Evolutionary conservation across 768 basidiomycete species (phyloP).

Genomic region (Tricholoma sp.): DNA sequence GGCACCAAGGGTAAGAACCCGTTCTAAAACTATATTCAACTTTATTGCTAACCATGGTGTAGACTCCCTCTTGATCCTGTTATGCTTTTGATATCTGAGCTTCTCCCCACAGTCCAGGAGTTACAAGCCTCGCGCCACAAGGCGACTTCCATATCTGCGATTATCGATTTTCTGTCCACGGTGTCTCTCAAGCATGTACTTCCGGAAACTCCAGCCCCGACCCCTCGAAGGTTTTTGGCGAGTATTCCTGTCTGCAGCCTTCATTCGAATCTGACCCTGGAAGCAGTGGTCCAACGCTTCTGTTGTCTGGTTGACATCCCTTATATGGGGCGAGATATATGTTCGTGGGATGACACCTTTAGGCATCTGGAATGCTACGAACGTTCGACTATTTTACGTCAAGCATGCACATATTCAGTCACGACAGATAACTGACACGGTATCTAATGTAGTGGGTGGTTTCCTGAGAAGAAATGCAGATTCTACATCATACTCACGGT

Average conservation of each 20-base stretch:
- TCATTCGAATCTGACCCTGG: slow-evolving; percentile 3
- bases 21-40: slow-evolving; percentile 2
- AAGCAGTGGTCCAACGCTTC: slow-evolving; percentile 91
- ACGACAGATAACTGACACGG: slow-evolving; percentile 71
- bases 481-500: slow-evolving; percentile 13
- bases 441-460: slow-evolving; percentile 79
- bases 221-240: slow-evolving; percentile 73
- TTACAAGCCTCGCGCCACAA: slow-evolving; percentile 65
- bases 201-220: slow-evolving; percentile 59
- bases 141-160: slow-evolving; percentile 57
- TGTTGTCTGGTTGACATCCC: slow-evolving; percentile 84
- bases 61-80: slow-evolving; percentile 88
- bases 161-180: slow-evolving; percentile 70
- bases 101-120: slow-evolving; percentile 80
- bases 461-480: slow-evolving; percentile 53
- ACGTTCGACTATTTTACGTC: slow-evolving; percentile 85
- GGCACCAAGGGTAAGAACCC: slow-evolving; percentile 83
- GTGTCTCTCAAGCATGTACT: slow-evolving; percentile 68
- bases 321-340: slow-evolving; percentile 96
- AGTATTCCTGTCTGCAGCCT: slow-evolving; percentile 20
- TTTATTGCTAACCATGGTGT: slow-evolving; percentile 6
- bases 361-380: slow-evolving; percentile 88
- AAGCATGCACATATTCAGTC: slow-evolving; percentile 73
- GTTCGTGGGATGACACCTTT: slow-evolving; percentile 83
- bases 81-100: slow-evolving; percentile 83